Conservation (phyloP, 768 basidiomycete genomes). For the Suillus lakei region DNA sequence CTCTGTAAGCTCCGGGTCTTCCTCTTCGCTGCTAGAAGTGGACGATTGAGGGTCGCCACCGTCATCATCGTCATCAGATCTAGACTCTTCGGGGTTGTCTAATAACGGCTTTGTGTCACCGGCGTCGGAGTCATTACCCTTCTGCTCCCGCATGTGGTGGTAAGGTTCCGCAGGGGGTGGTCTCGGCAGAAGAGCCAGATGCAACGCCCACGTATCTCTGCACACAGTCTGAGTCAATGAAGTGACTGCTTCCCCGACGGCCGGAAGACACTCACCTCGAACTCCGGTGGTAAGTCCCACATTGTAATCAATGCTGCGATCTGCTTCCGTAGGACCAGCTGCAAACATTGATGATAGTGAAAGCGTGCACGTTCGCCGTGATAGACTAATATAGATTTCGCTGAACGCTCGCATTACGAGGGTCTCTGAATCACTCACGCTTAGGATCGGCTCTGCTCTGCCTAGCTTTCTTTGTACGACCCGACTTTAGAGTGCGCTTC, state of each 20-base stretch:
- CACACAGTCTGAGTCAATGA: conserved; percentile 59
- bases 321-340: conserved; percentile 81
- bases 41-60: conserved; percentile 9
- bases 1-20: conserved; percentile 41
- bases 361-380: conserved; percentile 79
- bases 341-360: conserved; percentile 84
- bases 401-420: conserved; percentile 5
- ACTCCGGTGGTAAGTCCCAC: conserved; percentile 80
- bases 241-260: conserved; percentile 10
- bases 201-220: conserved; percentile 79
- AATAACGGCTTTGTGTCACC: conserved; percentile 10
- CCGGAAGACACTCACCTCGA: conserved; percentile 59
- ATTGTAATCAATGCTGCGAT: conserved; percentile 57
- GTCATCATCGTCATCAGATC: conserved; percentile 23
- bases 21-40: conserved; percentile 27
- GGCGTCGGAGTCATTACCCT: conserved; percentile 19
- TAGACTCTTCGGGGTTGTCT: conserved; percentile 9
- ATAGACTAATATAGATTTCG: conserved; percentile 62
- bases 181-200: conserved; percentile 64
- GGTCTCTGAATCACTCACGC: conserved; percentile 44
- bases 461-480: conserved; percentile 54
- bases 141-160: conserved; percentile 47
- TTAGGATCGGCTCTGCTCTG: conserved; percentile 62
- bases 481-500: conserved; percentile 69
- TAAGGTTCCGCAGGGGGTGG: conserved; percentile 68